These are phyloP conservation scores for Ophiostoma pallidulum DNA, from an alignment of 2,329 filamentous ascomycete genomes.

Conservation along the genomic window DNA sequence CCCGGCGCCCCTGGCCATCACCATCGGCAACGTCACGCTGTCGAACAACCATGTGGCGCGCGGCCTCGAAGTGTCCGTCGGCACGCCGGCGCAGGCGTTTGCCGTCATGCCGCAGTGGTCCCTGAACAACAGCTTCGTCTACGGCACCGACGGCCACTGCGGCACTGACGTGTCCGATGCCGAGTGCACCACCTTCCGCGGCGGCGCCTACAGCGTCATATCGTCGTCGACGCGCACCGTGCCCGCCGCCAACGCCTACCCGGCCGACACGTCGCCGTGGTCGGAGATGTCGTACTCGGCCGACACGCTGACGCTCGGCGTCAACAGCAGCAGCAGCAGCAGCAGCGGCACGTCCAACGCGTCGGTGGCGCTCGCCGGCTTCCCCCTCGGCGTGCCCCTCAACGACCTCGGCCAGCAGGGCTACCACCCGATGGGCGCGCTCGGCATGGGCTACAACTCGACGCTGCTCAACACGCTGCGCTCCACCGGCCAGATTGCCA, in stretches of 20 bases:
- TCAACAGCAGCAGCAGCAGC: constrained; percentile 8
- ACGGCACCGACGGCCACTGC: constrained; percentile 13
- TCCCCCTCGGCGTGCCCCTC: constrained; percentile 17
- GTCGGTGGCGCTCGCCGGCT: constrained; percentile 8
- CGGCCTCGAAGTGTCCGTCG: background rate
- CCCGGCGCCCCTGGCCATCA: background rate
- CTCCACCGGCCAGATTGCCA: constrained; percentile 20
- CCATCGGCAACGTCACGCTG: constrained; percentile 6
- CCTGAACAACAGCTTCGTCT: constrained; percentile 15
- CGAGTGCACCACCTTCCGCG: constrained; percentile 12
- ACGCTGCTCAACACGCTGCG: constrained; percentile 22
- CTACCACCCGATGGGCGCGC: constrained; percentile 18
- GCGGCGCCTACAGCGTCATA: constrained; percentile 9
- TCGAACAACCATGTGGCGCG: constrained; percentile 3
- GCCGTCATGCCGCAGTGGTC: constrained; percentile 6
- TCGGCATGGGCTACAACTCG: constrained; percentile 24
- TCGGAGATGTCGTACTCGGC: background rate
- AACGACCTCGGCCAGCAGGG: constrained; percentile 18
- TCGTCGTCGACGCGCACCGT: background rate
- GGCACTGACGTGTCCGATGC: background rate
- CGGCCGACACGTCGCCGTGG: constrained; percentile 3
- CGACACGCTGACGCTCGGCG: constrained; percentile 11
- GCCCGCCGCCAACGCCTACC: background rate
- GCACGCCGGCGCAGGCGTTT: background rate
- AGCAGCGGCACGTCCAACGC: too few relatives aligned